These are phyloP conservation scores for Coccomyxa sp. DNA, from an alignment of 139 green algal species.

Conservation along the genomic window DNA sequence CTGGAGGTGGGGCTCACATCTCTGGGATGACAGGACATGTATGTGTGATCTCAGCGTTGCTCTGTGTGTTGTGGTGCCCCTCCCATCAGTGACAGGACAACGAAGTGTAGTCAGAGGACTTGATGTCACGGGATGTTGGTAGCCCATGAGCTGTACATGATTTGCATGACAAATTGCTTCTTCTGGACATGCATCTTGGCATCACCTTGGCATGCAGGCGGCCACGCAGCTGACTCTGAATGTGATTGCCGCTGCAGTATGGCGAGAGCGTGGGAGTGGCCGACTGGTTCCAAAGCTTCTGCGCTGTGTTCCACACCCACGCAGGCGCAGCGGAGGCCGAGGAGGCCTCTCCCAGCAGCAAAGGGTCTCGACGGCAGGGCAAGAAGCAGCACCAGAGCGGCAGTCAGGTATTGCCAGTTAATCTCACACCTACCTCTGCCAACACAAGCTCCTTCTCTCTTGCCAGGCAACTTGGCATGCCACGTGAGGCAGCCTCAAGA, in stretches of 20 bases:
- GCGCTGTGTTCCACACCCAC: constrained; percentile 6
- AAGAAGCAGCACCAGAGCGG: background rate
- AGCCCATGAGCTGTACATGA: too few relatives aligned
- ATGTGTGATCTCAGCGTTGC: too few relatives aligned
- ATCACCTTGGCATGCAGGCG: background rate
- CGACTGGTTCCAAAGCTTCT: constrained; percentile 46
- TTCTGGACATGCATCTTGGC: background rate
- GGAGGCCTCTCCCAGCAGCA: background rate
- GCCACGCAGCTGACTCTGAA: background rate
- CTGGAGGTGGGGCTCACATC: constrained; percentile 17
- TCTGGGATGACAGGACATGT: too few relatives aligned
- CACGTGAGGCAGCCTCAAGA: too few relatives aligned
- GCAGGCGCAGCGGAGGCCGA: background rate
- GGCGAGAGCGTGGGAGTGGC: constrained; percentile 28
- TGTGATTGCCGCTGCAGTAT: constrained; percentile 25
- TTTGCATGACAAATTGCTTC: background rate
- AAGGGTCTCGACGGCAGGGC: background rate
- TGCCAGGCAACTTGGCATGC: background rate
- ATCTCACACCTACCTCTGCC: background rate
- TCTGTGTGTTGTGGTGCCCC: background rate
- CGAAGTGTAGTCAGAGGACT: background rate
- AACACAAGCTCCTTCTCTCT: background rate
- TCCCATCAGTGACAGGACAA: background rate
- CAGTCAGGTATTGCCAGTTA: background rate
- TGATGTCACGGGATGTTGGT: background rate